phyloP scores from a whole-genome alignment of 2,329 filamentous ascomycete species.

The Trichoderma breve region DNA sequence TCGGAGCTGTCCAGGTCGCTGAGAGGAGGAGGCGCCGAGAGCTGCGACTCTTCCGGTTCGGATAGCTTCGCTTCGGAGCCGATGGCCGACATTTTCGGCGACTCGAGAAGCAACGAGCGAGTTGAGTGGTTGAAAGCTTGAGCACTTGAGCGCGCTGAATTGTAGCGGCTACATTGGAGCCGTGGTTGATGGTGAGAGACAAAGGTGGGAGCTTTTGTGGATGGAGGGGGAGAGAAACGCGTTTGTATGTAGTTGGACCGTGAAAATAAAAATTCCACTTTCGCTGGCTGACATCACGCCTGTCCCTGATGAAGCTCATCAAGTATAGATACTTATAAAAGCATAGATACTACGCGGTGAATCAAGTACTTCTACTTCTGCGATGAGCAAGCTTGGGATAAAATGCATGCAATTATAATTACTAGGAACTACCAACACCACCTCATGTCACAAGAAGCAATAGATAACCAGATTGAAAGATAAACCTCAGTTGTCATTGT shows the following conservation, averaged over 20 bases:
- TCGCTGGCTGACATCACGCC: background rate
- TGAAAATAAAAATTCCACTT: slow-evolving; percentile 10
- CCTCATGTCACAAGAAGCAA: background rate
- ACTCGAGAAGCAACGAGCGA: background rate
- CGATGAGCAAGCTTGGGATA: background rate
- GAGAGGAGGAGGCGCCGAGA: slow-evolving; percentile 29
- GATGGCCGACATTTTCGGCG: slow-evolving; percentile 26
- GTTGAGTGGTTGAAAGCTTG: background rate
- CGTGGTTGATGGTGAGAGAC: background rate
- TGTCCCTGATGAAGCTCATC: background rate
- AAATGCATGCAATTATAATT: too few species aligned
- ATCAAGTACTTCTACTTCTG: background rate
- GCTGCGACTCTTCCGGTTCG: slow-evolving; percentile 35
- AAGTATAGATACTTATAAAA: background rate
- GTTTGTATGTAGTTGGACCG: background rate
- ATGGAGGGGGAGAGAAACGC: slow-evolving; percentile 11
- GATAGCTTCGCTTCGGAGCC: slow-evolving; percentile 31
- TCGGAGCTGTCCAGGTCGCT: slow-evolving; percentile 25
- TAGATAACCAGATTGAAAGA: background rate
- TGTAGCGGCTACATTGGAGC: slow-evolving; percentile 13
- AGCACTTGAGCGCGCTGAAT: background rate
- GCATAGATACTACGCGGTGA: accelerated
- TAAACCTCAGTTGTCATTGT: background rate
- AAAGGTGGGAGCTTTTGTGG: background rate
- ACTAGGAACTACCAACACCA: too few species aligned